Evolutionary conservation across 257 asterid species (phyloP).

Genomic region (Nicotiana obtusifolia): DNA sequence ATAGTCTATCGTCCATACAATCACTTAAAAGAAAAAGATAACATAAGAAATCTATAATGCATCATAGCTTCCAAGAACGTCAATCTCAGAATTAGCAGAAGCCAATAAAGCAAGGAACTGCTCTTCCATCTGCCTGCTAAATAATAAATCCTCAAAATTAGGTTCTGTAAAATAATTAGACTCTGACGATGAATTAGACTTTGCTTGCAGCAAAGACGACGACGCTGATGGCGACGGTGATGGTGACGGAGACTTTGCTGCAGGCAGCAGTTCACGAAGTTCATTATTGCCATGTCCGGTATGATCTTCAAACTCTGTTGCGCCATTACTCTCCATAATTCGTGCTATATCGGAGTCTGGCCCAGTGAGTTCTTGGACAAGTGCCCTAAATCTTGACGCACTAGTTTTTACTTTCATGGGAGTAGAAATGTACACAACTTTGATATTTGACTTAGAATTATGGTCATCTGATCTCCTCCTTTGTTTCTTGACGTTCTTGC

Average conservation of each 20-base stretch:
- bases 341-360: conserved; percentile 45
- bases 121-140: conserved; percentile 14
- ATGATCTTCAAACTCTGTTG: conserved; percentile 9
- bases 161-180: conserved; percentile 1
- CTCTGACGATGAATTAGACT: neutral
- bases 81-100: conserved; percentile 27
- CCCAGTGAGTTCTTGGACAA: conserved; percentile 75
- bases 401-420: conserved; percentile 84
- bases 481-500: conserved; percentile 24
- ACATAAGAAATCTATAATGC: conserved; percentile 16
- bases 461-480: conserved; percentile 5
- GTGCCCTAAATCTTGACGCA: conserved; percentile 51
- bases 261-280: neutral
- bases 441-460: conserved; percentile 21
- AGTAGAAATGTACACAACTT: conserved; percentile 76
- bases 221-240: neutral
- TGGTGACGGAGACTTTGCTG: neutral
- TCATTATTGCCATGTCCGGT: conserved; percentile 8
- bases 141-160: neutral
- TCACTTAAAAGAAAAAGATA: neutral
- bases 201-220: neutral
- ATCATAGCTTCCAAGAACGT: conserved; percentile 57
- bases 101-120: conserved; percentile 24
- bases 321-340: conserved; percentile 26
- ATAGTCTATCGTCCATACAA: neutral